These are phyloP conservation scores for Trichoderma atroviride DNA, from an alignment of 2,329 filamentous ascomycete genomes.

Conservation along the genomic window DNA sequence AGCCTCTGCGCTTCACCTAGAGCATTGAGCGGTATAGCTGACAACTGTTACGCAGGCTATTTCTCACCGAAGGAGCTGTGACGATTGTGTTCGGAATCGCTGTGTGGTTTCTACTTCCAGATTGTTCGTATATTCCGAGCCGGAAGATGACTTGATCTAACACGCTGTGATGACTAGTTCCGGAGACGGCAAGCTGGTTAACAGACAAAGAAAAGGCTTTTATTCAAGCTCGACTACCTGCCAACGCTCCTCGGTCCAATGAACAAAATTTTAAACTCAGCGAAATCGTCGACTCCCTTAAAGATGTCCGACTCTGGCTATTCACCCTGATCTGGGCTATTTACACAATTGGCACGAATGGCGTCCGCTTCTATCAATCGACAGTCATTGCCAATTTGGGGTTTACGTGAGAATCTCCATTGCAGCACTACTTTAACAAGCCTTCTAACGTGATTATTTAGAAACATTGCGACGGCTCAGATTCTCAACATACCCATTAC, in stretches of 20 bases:
- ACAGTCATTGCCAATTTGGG: slow-evolving; percentile 45
- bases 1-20: not conserved
- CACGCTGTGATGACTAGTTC: slow-evolving; percentile 40
- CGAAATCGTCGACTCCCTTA: slow-evolving; percentile 45
- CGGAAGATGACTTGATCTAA: slow-evolving; percentile 40
- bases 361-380: slow-evolving; percentile 47
- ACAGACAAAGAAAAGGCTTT: slow-evolving; percentile 51
- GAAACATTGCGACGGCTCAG: slow-evolving; percentile 49
- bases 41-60: slow-evolving; percentile 34
- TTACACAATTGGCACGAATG: slow-evolving; percentile 48
- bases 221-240: slow-evolving; percentile 49
- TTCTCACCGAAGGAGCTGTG: slow-evolving; percentile 49
- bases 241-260: slow-evolving; percentile 46
- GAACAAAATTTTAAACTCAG: slow-evolving; percentile 46
- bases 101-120: slow-evolving; percentile 57
- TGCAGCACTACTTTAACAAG: not conserved
- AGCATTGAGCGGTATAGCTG: not conserved
- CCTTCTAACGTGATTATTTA: slow-evolving; percentile 28
- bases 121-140: slow-evolving; percentile 45
- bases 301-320: slow-evolving; percentile 48
- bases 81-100: slow-evolving; percentile 51
- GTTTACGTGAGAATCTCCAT: slow-evolving; percentile 40
- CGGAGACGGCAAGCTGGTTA: slow-evolving; percentile 49
- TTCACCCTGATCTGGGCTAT: slow-evolving; percentile 50
- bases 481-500: slow-evolving; percentile 54